Conservation (phyloP, 2,329 filamentous ascomycete species). For the Hypoxylon sp. region DNA sequence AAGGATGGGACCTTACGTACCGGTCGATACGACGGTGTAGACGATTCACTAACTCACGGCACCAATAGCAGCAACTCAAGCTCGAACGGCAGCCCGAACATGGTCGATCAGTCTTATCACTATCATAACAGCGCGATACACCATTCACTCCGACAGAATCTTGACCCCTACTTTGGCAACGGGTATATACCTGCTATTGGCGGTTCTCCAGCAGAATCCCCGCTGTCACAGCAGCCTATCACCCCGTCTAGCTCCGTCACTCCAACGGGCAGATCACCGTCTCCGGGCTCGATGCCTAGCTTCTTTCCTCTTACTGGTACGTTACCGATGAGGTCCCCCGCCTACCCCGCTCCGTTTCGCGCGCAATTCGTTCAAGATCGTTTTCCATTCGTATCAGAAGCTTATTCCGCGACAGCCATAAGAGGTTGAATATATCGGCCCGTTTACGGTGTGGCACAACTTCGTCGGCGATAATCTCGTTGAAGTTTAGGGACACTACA, state of each 20-base stretch:
- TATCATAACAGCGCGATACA: constrained; percentile 57
- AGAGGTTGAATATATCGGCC: constrained; percentile 53
- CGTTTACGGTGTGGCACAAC: neutral
- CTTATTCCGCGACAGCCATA: constrained; percentile 67
- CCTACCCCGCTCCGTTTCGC: constrained; percentile 50
- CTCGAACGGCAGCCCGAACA: constrained; percentile 58
- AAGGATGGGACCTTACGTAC: constrained; percentile 64
- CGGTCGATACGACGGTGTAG: constrained; percentile 62
- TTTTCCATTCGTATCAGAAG: constrained; percentile 66
- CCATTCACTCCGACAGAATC: constrained; percentile 59
- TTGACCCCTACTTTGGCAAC: constrained; percentile 58
- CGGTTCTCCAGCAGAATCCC: constrained; percentile 56
- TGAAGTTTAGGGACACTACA: neutral
- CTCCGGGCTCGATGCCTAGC: constrained; percentile 62
- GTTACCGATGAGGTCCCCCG: constrained; percentile 41
- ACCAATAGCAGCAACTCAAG: constrained; percentile 58
- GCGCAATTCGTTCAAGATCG: constrained; percentile 62
- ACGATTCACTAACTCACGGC: constrained; percentile 54
- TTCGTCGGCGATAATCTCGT: neutral
- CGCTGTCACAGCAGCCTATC: constrained; percentile 51
- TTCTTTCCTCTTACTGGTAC: constrained; percentile 65
- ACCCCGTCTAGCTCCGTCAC: constrained; percentile 56
- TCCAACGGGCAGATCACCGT: constrained; percentile 58
- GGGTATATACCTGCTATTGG: constrained; percentile 52
- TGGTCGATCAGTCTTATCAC: constrained; percentile 55